phyloP scores from a whole-genome alignment of 306 rosid species.

The Gillenia trifoliata region DNA sequence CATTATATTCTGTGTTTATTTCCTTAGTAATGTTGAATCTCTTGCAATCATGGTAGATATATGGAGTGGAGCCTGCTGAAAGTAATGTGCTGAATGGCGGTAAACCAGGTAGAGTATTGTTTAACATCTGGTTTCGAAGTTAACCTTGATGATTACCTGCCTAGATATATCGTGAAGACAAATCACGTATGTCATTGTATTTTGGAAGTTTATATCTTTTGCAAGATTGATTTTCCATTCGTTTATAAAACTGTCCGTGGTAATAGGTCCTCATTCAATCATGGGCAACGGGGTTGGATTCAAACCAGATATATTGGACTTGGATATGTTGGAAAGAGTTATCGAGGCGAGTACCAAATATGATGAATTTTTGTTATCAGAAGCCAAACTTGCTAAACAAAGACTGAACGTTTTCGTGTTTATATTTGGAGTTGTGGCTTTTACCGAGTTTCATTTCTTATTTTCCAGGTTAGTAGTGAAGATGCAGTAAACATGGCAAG shows the following conservation, averaged over 20 bases:
- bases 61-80: conserved; percentile 94
- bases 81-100: conserved; percentile 87
- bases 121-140: not conserved
- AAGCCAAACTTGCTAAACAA: not conserved
- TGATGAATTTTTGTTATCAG: conserved; percentile 1
- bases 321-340: conserved; percentile 91
- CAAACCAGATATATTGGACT: conserved; percentile 93
- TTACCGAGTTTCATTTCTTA: conserved; percentile 15
- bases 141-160: not conserved
- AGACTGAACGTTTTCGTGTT: not conserved
- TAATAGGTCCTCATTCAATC: conserved; percentile 79
- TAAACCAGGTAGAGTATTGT: conserved; percentile 67
- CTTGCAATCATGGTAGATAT: conserved; percentile 34
- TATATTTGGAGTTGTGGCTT: conserved; percentile 1
- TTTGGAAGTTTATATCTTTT: not conserved
- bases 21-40: conserved; percentile 15
- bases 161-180: not conserved
- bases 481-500: conserved; percentile 95
- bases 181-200: not conserved
- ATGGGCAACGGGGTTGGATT: conserved; percentile 94
- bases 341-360: conserved; percentile 57
- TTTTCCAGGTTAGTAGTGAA: conserved; percentile 77
- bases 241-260: conserved; percentile 17
- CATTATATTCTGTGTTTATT: conserved; percentile 7
- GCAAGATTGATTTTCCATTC: not conserved